These are phyloP conservation scores for Aspergillus hancockii DNA, from an alignment of 495 filamentous ascomycete genomes.

Conservation along the genomic window DNA sequence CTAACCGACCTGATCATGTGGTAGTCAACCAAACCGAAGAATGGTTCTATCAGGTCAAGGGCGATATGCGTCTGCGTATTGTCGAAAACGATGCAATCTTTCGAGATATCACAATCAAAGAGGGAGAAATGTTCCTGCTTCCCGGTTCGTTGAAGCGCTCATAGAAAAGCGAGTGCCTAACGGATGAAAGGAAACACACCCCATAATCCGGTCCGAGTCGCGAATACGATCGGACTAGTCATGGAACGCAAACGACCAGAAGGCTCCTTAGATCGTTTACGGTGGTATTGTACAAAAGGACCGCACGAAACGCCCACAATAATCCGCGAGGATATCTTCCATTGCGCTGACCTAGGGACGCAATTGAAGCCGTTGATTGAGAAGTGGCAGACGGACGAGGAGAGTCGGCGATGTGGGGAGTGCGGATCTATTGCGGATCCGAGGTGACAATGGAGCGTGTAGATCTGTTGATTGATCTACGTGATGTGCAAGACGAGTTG, in stretches of 20 bases:
- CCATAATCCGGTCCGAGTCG: conserved; percentile 62
- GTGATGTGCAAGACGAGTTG: background rate
- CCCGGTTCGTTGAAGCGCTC: conserved; percentile 38
- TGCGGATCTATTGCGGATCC: conserved; percentile 52
- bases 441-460: background rate
- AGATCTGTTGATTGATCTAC: background rate
- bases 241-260: conserved; percentile 76
- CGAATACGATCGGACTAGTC: conserved; percentile 67
- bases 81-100: conserved; percentile 60
- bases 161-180: background rate
- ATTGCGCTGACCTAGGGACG: conserved; percentile 78
- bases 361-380: conserved; percentile 85
- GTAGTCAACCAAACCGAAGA: conserved; percentile 86
- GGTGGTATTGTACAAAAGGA: conserved; percentile 77
- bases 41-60: conserved; percentile 89
- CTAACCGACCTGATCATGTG: conserved; percentile 47
- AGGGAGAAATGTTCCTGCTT: conserved; percentile 87
- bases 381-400: conserved; percentile 62
- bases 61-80: conserved; percentile 80
- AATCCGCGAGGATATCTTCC: conserved; percentile 75
- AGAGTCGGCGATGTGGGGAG: conserved; percentile 63
- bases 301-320: conserved; percentile 29
- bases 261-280: conserved; percentile 64
- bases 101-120: conserved; percentile 73
- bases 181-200: conserved; percentile 57